A percentile compares a stretch with the other conserved stretches of the same genome.
Conservation (phyloP, 169 alveolate species). For the Plasmodium chabaudi region DNA sequence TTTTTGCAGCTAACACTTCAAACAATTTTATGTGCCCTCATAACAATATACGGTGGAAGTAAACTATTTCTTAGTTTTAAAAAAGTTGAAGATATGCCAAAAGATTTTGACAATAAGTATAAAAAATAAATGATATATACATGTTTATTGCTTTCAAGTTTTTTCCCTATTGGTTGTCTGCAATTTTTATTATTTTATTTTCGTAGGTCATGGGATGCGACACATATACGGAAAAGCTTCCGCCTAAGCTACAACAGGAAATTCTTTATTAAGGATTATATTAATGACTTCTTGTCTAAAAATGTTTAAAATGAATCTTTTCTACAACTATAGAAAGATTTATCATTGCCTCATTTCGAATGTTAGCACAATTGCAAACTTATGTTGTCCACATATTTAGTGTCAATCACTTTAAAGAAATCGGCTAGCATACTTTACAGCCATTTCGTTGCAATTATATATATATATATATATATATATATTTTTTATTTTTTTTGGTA, state of each 20-base stretch:
- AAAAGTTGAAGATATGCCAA: slow-evolving; percentile 9
- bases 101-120: slow-evolving; percentile 43
- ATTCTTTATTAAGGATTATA: slow-evolving; percentile 19
- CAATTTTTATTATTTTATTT: background rate
- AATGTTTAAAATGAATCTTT: background rate
- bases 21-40: slow-evolving; percentile 43
- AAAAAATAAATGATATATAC: background rate
- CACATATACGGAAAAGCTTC: slow-evolving; percentile 37
- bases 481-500: too few relatives aligned
- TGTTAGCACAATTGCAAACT: too few relatives aligned
- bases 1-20: slow-evolving; percentile 35
- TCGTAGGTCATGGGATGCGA: slow-evolving; percentile 46
- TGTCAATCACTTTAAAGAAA: too few relatives aligned
- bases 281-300: slow-evolving; percentile 13
- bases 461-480: too few relatives aligned
- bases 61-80: slow-evolving; percentile 28
- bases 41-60: slow-evolving; percentile 74
- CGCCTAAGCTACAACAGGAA: slow-evolving; percentile 53
- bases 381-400: too few relatives aligned
- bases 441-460: too few relatives aligned
- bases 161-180: too few relatives aligned
- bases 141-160: background rate
- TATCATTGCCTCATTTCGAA: too few relatives aligned
- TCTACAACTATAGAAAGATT: too few relatives aligned
- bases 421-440: too few relatives aligned